A percentile compares a stretch with the other conserved stretches of the same genome.
Evolutionary conservation across 768 basidiomycete species (phyloP).

Genomic region (Hypholoma sublateritium): DNA sequence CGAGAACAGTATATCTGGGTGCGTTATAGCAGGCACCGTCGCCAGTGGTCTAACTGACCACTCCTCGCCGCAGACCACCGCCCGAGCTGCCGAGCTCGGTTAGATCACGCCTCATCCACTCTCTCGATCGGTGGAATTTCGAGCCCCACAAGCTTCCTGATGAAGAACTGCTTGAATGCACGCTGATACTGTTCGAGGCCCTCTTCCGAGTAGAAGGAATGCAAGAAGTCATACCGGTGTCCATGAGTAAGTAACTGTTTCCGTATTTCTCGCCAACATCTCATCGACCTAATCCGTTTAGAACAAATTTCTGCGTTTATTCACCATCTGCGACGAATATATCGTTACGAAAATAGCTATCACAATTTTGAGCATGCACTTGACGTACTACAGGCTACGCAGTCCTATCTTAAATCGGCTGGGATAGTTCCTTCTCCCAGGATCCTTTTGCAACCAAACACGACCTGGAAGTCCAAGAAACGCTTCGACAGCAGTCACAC

Average conservation of each 20-base stretch:
- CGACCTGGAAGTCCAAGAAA: slow-evolving; percentile 38
- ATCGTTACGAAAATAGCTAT: slow-evolving; percentile 89
- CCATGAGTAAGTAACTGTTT: slow-evolving; percentile 48
- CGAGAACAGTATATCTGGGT: slow-evolving; percentile 47
- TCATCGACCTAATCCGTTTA: slow-evolving; percentile 27
- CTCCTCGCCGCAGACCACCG: slow-evolving; percentile 22
- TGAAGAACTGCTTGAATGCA: slow-evolving; percentile 80
- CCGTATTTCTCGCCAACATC: slow-evolving; percentile 12
- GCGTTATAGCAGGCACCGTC: slow-evolving; percentile 21
- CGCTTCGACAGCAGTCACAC: slow-evolving; percentile 37
- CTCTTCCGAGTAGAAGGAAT: slow-evolving; percentile 80
- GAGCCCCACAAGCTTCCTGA: slow-evolving; percentile 83
- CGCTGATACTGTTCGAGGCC: slow-evolving; percentile 84
- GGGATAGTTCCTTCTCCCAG: slow-evolving; percentile 80
- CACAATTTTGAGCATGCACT: slow-evolving; percentile 98
- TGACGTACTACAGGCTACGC: slow-evolving; percentile 93
- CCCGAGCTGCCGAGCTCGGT: slow-evolving; percentile 46
- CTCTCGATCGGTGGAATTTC: slow-evolving; percentile 84
- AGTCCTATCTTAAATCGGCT: slow-evolving; percentile 78
- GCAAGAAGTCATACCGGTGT: slow-evolving; percentile 53
- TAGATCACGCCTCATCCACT: slow-evolving; percentile 62
- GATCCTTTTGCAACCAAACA: slow-evolving; percentile 55
- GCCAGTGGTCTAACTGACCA: background rate
- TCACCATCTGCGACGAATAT: slow-evolving; percentile 86
- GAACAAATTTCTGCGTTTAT: slow-evolving; percentile 79